Evolutionary conservation across 768 basidiomycete genomes (phyloP).

Genomic region (Phylloporus rhodoxanthus): DNA sequence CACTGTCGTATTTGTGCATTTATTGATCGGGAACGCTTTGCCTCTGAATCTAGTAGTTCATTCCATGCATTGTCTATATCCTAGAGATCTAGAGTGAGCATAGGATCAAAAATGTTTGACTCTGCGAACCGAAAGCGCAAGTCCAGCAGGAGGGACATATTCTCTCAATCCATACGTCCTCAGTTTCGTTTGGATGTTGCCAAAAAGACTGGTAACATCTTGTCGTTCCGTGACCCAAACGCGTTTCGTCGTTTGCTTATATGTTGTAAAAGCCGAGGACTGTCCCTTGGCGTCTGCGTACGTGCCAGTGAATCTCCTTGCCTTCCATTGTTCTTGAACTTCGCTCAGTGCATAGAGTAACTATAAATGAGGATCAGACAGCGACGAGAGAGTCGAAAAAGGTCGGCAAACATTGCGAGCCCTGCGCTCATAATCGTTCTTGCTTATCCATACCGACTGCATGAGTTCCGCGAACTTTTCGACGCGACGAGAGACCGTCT

Average conservation of each 20-base stretch:
- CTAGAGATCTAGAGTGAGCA: conserved; percentile 22
- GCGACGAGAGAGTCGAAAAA: not conserved
- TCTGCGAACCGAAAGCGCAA: conserved; percentile 49
- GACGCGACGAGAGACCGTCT: conserved; percentile 88
- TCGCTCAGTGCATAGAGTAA: conserved; percentile 62
- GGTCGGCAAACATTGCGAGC: conserved; percentile 53
- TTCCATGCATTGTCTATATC: conserved; percentile 82
- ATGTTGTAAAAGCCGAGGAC: conserved; percentile 62
- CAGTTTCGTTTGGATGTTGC: conserved; percentile 91
- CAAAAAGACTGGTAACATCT: conserved; percentile 80
- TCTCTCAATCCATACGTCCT: conserved; percentile 82
- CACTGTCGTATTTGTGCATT: conserved; percentile 88
- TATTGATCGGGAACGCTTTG: conserved; percentile 69
- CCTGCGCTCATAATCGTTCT: conserved; percentile 91
- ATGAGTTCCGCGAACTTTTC: conserved; percentile 95
- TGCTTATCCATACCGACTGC: conserved; percentile 83
- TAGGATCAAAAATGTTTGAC: not conserved
- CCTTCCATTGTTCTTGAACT: conserved; percentile 66
- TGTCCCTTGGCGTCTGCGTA: conserved; percentile 80
- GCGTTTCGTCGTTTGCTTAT: conserved; percentile 83
- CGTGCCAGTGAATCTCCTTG: conserved; percentile 59
- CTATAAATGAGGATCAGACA: conserved; percentile 30
- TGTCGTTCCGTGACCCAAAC: conserved; percentile 87
- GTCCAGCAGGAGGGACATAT: conserved; percentile 72
- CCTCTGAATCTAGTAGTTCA: conserved; percentile 65